phyloP scores from a whole-genome alignment of 352 stramenopile species.

The Globisporangium alternatum region DNA sequence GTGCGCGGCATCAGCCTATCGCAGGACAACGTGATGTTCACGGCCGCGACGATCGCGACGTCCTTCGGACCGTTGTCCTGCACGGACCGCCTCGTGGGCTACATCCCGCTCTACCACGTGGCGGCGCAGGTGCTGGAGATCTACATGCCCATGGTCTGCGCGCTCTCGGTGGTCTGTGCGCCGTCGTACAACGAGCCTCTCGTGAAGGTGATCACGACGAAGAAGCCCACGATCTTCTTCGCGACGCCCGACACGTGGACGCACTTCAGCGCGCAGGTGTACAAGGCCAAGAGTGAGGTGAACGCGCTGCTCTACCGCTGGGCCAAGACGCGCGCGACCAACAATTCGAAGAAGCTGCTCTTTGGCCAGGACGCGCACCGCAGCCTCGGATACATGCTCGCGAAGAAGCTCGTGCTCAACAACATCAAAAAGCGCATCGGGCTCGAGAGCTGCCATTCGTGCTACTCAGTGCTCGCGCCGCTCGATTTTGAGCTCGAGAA shows the following conservation, averaged over 20 bases:
- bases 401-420: constrained; percentile 76
- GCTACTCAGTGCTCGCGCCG: constrained; percentile 72
- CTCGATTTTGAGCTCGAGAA: constrained; percentile 79
- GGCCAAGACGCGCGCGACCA: constrained; percentile 73
- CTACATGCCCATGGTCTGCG: constrained; percentile 65
- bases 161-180: constrained; percentile 59
- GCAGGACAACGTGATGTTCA: constrained; percentile 87
- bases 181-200: constrained; percentile 43
- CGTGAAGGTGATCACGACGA: constrained; percentile 46
- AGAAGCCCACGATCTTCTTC: constrained; percentile 77
- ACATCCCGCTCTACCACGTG: constrained; percentile 69
- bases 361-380: constrained; percentile 46
- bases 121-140: constrained; percentile 70
- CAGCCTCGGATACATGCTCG: constrained; percentile 75
- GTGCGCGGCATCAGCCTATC: constrained; percentile 57
- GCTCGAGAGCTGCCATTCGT: constrained; percentile 67
- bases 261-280: constrained; percentile 66
- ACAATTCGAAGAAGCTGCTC: constrained; percentile 78
- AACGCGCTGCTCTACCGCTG: constrained; percentile 71
- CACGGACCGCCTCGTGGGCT: constrained; percentile 56
- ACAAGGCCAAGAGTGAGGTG: constrained; percentile 68
- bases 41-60: constrained; percentile 51
- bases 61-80: constrained; percentile 52
- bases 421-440: constrained; percentile 79
- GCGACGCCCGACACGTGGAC: constrained; percentile 69